Evolutionary conservation across 2,329 filamentous ascomycete genomes (phyloP), one percentile per base, ranked within the genome.

Genomic region (Corynespora cassiicola): DNA sequence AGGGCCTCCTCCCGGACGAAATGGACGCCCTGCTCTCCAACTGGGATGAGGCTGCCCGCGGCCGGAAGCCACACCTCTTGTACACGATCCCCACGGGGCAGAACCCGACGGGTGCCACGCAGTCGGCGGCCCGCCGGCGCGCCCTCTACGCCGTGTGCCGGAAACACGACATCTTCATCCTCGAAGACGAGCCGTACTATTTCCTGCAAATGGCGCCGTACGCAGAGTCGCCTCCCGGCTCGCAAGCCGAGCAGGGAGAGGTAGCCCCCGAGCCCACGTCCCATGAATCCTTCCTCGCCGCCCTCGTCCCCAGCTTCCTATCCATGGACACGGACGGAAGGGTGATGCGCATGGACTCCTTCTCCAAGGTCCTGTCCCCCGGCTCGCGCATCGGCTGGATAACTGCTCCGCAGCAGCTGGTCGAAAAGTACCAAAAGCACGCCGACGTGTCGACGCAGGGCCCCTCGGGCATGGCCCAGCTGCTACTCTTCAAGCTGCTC

Each of bases 161-260:
- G 64, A 90, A 89, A 71, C 89, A 96, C 68, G 88, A 96, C 61
- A 61, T 96, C 25, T 87, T 82, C 72, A 91, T 96, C 61, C 74
- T 96, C 53, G 91, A 96, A 72, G 91, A 96, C 63, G 91, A 96
- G 65, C 91, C 91, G 2, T 96, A 96, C 73, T 96, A 95, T 71
- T 96, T 92, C 73, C 77, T 96, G 22, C 91, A 96, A 69, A 88
- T 90, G 86, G 82, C 88, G 54, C 82, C 86, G 0, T 92, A 90
- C 69, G 77, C 77, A 2, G n/a, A n/a, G n/a, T n/a, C n/a, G n/a
- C n/a, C n/a, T n/a, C n/a, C n/a, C n/a, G n/a, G n/a, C n/a, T n/a
- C n/a, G n/a, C n/a, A n/a, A n/a, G n/a, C n/a, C n/a, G n/a, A n/a
- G n/a, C n/a, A n/a, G n/a, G 77, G 80, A 10, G 70, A 75, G 20